Conservation (phyloP, 805 yeast species). For the Wickerhamomyces hampshirensis region DNA sequence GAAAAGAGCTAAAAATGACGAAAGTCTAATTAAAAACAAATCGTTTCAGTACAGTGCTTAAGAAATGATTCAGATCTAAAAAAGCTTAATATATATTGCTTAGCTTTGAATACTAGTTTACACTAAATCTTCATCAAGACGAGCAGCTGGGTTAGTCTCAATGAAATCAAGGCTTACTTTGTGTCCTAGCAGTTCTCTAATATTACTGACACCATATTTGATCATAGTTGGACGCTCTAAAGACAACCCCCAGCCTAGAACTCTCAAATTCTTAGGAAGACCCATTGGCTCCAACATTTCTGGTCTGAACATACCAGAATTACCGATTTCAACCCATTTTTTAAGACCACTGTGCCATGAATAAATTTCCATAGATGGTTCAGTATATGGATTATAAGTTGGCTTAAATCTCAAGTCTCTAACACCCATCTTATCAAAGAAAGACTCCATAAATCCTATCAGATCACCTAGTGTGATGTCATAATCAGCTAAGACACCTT, state of each 20-base stretch:
- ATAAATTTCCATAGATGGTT: constrained; percentile 95
- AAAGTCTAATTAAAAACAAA: no score
- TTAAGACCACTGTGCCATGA: constrained; percentile 92
- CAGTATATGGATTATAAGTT: constrained; percentile 98
- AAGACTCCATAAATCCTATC: constrained; percentile 97
- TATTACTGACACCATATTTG: constrained; percentile 91
- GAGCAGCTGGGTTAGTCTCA: constrained; percentile 95
- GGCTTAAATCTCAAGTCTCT: constrained; percentile 94
- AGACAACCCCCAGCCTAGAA: constrained; percentile 95
- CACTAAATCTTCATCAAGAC: constrained; percentile 72
- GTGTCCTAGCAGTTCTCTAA: constrained; percentile 95
- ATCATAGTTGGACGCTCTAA: constrained; percentile 99
- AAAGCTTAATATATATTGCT: no score
- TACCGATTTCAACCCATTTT: constrained; percentile 99
- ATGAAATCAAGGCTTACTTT: constrained; percentile 92
- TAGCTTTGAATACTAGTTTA: neutral
- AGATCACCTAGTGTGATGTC: constrained; percentile 91
- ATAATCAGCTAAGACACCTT: constrained; percentile 97
- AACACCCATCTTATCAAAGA: constrained; percentile 97
- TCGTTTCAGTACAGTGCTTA: no score
- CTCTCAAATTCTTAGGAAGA: constrained; percentile 88
- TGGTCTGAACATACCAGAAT: constrained; percentile 99
- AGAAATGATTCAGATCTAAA: no score
- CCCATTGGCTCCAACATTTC: constrained; percentile 99
- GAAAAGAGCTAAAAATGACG: no score